Evolutionary conservation across 208 protist species (phyloP), one percentile per base, ranked within the genome.

Genomic region (Balamuthia mandrillaris): DNA sequence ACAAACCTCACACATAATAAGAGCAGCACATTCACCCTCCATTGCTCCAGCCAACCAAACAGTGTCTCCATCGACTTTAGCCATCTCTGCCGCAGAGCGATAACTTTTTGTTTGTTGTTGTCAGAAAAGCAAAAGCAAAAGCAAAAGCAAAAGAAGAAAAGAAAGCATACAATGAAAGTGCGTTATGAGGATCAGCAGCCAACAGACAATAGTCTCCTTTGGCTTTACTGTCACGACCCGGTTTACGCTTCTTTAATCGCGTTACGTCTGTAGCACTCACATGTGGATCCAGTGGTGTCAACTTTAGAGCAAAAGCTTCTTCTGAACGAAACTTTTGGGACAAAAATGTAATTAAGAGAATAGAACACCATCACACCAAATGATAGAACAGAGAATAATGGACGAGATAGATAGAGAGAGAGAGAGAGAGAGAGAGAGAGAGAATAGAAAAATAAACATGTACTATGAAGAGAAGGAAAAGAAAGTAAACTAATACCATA

Each of bases 151-250:
- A 18, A 39, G 14, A 44, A 1, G 61, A n/a, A 1, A 16, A 5
- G 27, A 33, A 35, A 2, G 60, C 1, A 41, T n/a, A 41, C n/a
- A 31, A 27, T 0, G 56, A 39, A 72, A 77, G 44, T 12, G 68
- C 68, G 29, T 77, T 47, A 14, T 27, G 68, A 10, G 68, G n/a
- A 49, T 77, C 68, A 31, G 44, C 68, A 16, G 68, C 68, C 9
- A 77, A 47, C 5, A 77, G 68, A 47, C 68, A 77, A 33, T 77
- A 77, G 68, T 77, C 68, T 24, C 68, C 68, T 47, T 77, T 77
- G 45, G 42, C 56, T 47, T 77, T 77, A 31, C 56, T 27, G 24
- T 58, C 68, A 31, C 68, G 68, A 6, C 68, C 68, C 21, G 68
- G 44, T 47, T 77, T 77, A 47, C 68, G 68, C 44, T 77, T 77